phyloP scores from a whole-genome alignment of 1,139 yeast genomes.

The Diutina siamensis region DNA sequence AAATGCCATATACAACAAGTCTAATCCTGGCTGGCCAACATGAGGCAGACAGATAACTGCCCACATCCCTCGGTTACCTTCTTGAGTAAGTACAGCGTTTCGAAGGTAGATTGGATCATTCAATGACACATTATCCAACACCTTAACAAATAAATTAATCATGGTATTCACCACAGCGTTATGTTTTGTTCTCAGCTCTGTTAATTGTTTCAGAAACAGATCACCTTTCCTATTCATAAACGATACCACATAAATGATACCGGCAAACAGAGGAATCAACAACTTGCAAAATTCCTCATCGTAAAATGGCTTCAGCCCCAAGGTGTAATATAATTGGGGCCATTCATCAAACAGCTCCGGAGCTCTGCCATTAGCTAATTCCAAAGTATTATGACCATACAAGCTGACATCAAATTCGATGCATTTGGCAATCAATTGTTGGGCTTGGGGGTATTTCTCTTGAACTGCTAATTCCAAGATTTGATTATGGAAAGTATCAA shows the following conservation, averaged over 20 bases:
- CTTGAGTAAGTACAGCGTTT: neutral
- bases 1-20: slow-evolving; percentile 62
- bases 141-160: slow-evolving; percentile 14
- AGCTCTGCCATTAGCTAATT: neutral
- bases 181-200: slow-evolving; percentile 20
- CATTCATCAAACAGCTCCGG: neutral
- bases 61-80: slow-evolving; percentile 43
- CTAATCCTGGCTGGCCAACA: slow-evolving; percentile 57
- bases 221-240: neutral
- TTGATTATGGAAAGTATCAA: neutral
- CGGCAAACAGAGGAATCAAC: slow-evolving; percentile 29
- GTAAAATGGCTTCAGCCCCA: slow-evolving; percentile 9
- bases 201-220: slow-evolving; percentile 12
- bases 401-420: neutral
- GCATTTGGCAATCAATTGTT: neutral
- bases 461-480: neutral
- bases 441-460: neutral
- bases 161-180: slow-evolving; percentile 20
- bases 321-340: neutral
- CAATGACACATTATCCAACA: slow-evolving; percentile 25
- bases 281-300: slow-evolving; percentile 23
- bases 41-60: slow-evolving; percentile 53
- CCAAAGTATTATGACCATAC: neutral
- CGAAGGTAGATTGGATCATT: slow-evolving; percentile 32
- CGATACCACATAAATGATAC: slow-evolving; percentile 29